A percentile compares a stretch with the other conserved stretches of the same genome.
These are phyloP conservation scores for Nigrospora osmanthi DNA, from an alignment of 2,329 filamentous ascomycete species.

Conservation along the genomic window DNA sequence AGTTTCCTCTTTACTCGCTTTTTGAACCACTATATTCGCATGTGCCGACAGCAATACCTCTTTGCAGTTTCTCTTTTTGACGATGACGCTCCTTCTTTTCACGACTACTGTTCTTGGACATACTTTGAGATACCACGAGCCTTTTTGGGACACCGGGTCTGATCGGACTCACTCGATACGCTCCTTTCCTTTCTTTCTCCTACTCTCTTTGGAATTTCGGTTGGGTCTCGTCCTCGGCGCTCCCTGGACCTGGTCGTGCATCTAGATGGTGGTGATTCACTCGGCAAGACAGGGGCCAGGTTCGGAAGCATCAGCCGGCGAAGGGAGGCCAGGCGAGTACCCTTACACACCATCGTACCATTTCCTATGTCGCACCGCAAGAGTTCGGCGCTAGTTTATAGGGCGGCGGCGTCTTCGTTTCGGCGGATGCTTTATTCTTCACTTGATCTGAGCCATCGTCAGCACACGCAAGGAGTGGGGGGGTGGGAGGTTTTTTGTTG, in stretches of 20 bases:
- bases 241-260: too few relatives aligned
- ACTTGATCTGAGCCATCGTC: too few relatives aligned
- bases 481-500: too few relatives aligned
- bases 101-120: constrained; percentile 22
- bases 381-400: constrained; percentile 1
- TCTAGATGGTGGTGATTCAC: too few relatives aligned
- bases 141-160: constrained; percentile 1
- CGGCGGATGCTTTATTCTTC: too few relatives aligned
- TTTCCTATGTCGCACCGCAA: not conserved
- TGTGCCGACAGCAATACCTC: constrained; percentile 15
- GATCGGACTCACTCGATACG: constrained; percentile 1
- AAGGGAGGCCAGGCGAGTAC: not conserved
- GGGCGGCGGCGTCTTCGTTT: not conserved
- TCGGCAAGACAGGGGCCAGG: not conserved
- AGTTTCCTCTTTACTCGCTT: too few relatives aligned
- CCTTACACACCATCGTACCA: not conserved
- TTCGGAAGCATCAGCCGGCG: not conserved
- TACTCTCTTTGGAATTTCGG: too few relatives aligned
- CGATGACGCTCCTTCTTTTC: constrained; percentile 2
- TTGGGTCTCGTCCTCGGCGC: too few relatives aligned
- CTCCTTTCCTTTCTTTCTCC: not conserved
- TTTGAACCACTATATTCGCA: too few relatives aligned
- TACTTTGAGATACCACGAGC: constrained; percentile 18
- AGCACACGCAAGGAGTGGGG: too few relatives aligned
- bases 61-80: constrained; percentile 4